Evolutionary conservation across 139 green algal genomes (phyloP), one percentile per base, ranked within the genome.

Genomic region (Pseudopediastrum boryanum): DNA sequence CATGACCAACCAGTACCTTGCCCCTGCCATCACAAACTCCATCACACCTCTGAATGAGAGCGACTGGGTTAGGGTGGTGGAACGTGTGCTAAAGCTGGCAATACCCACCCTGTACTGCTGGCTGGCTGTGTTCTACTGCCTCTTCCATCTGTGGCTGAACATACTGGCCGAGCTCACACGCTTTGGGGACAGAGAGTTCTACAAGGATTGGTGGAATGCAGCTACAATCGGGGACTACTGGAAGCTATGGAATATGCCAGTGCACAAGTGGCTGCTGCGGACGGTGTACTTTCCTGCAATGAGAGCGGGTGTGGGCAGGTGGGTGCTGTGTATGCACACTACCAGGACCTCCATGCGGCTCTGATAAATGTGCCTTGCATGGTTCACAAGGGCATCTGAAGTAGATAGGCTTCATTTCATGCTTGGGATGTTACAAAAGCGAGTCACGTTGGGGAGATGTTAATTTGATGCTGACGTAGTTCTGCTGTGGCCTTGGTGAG

Each of bases 191-290:
- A 81, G 95, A 0, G 95, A 97, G 82, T 98, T 98, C 77, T 98
- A 98, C 87, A 93, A 94, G 87, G 93, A 97, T 80, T 98, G 94
- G 93, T 98, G 95, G 95, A 98, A 98, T 58, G 93, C 94, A 9
- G 84, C 81, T n/a, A 95, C 90, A 0, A 76, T 97, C 29, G 93
- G 90, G 33, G 92, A 98, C 44, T 98, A 98, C 79, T 98, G 95
- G 95, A 85, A 89, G 27, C 79, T 91, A 33, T 98, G 95, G 95
- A 98, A 98, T 85, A 94, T 96, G 88, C 95, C 94, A 0, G 94
- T 98, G 58, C 93, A 97, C 86, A 94, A 94, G 78, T 98, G 94
- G 93, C 90, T 98, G 85, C 78, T 98, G 78, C 88, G 93, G n/a
- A 92, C 95, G 59, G 85, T 98, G 2, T 98, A 98, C 88, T 95